These are phyloP conservation scores for Pisolithus albus DNA, from an alignment of 768 basidiomycete genomes.

Conservation along the genomic window DNA sequence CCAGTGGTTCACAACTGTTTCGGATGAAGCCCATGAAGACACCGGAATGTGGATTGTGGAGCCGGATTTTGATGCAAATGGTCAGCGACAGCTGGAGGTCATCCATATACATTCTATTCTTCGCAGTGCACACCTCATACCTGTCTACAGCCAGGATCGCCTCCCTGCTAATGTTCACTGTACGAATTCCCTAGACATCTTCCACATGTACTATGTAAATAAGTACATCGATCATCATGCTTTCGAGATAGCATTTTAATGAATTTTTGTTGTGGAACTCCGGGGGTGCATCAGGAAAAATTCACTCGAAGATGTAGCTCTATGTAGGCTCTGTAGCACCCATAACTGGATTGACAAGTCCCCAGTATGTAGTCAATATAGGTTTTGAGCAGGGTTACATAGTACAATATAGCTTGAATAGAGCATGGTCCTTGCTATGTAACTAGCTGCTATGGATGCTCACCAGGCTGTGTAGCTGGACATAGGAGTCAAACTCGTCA, in stretches of 20 bases:
- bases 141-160: slow-evolving; percentile 15
- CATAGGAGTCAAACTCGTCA: too few species aligned
- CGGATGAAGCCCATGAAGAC: slow-evolving; percentile 14
- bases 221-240: slow-evolving; percentile 23
- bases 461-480: too few species aligned
- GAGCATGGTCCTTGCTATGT: too few species aligned
- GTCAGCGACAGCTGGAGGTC: slow-evolving; percentile 5
- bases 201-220: slow-evolving; percentile 18
- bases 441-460: too few species aligned
- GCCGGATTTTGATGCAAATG: slow-evolving; percentile 5
- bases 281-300: too few species aligned
- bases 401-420: too few species aligned
- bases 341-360: too few species aligned
- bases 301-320: too few species aligned
- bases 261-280: too few species aligned
- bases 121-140: slow-evolving; percentile 26
- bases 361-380: too few species aligned
- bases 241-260: slow-evolving; percentile 19
- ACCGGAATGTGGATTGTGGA: slow-evolving; percentile 25
- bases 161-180: slow-evolving; percentile 10
- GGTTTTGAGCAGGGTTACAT: too few species aligned
- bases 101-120: slow-evolving; percentile 26
- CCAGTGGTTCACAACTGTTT: slow-evolving; percentile 16
- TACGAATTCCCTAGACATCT: slow-evolving; percentile 15
- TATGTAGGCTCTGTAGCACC: too few species aligned